phyloP scores from a whole-genome alignment of 2,329 filamentous ascomycete genomes.

The Grosmannia huntii region DNA sequence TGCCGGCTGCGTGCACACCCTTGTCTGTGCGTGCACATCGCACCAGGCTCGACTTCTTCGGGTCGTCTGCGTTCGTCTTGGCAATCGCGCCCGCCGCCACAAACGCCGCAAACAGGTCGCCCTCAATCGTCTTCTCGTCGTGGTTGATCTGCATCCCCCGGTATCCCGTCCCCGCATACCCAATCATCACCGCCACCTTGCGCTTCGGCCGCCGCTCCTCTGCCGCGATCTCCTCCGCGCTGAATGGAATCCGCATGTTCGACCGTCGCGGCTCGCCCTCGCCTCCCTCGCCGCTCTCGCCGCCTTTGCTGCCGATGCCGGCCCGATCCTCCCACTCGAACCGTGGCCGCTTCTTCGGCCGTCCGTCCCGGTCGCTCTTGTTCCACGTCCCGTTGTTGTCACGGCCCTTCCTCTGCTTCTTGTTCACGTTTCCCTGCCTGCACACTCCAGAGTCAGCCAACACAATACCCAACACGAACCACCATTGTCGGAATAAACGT shows the following conservation, averaged over 20 bases:
- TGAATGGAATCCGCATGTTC: slow-evolving; percentile 44
- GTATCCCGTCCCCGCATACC: slow-evolving; percentile 93
- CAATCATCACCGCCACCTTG: slow-evolving; percentile 91
- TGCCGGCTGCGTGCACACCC: slow-evolving; percentile 90
- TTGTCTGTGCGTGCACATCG: slow-evolving; percentile 95
- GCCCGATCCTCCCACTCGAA: not conserved
- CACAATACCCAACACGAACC: not conserved
- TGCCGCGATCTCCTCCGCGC: slow-evolving; percentile 71
- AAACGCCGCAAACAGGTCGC: slow-evolving; percentile 86
- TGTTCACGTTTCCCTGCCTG: not conserved
- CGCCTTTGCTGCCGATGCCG: not conserved
- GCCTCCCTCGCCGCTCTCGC: slow-evolving; percentile 14
- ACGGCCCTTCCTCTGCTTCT: not conserved
- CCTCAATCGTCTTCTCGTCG: slow-evolving; percentile 84
- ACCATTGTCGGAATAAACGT: not conserved
- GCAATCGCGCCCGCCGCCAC: slow-evolving; percentile 86
- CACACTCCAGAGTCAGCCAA: not conserved
- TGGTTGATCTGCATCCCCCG: slow-evolving; percentile 89
- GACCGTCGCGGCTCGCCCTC: slow-evolving; percentile 26
- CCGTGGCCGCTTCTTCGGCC: slow-evolving; percentile 1
- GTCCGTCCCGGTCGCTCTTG: not conserved
- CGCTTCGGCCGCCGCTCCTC: slow-evolving; percentile 79
- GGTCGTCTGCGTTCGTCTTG: slow-evolving; percentile 92
- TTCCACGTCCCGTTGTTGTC: not conserved
- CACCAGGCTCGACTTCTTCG: slow-evolving; percentile 88